Percentiles rank a stretch among this genome's conserved stretches.
Evolutionary conservation across 1,284 basidiomycete species (phyloP).

Genomic region (Sanghuangporus sanghuang): DNA sequence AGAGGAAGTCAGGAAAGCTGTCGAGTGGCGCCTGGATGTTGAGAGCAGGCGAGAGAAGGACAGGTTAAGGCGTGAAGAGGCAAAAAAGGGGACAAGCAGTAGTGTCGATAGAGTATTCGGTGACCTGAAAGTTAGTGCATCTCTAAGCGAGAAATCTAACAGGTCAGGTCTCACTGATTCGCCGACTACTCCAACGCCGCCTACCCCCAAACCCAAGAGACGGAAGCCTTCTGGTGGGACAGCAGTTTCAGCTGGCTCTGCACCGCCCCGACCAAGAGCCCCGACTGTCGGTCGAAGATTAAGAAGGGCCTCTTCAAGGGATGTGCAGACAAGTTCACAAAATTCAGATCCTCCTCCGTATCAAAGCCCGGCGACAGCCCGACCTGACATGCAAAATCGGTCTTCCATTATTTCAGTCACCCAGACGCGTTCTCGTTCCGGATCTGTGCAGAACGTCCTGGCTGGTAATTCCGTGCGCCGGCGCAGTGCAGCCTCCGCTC

Average conservation of each 20-base stretch:
- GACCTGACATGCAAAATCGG: constrained; percentile 14
- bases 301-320: constrained; percentile 3
- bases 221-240: constrained; percentile 31
- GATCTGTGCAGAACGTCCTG: constrained; percentile 58
- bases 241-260: constrained; percentile 43
- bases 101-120: constrained; percentile 25
- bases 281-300: constrained; percentile 19
- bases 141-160: constrained; percentile 2
- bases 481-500: constrained; percentile 23
- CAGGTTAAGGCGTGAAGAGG: constrained; percentile 55
- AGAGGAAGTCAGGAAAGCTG: constrained; percentile 74
- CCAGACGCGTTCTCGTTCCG: constrained; percentile 39
- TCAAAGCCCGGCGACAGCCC: constrained; percentile 28
- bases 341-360: constrained; percentile 46
- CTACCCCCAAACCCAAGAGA: constrained; percentile 25
- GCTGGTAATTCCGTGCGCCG: constrained; percentile 34
- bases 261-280: constrained; percentile 23
- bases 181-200: constrained; percentile 15
- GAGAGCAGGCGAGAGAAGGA: constrained; percentile 71
- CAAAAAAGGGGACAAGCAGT: constrained; percentile 40
- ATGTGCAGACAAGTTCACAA: not conserved
- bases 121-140: constrained; percentile 18
- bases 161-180: constrained; percentile 3
- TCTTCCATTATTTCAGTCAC: constrained; percentile 28
- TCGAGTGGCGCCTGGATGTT: constrained; percentile 81